phyloP scores from a whole-genome alignment of 1,284 basidiomycete genomes.

The Cyathus olla region DNA sequence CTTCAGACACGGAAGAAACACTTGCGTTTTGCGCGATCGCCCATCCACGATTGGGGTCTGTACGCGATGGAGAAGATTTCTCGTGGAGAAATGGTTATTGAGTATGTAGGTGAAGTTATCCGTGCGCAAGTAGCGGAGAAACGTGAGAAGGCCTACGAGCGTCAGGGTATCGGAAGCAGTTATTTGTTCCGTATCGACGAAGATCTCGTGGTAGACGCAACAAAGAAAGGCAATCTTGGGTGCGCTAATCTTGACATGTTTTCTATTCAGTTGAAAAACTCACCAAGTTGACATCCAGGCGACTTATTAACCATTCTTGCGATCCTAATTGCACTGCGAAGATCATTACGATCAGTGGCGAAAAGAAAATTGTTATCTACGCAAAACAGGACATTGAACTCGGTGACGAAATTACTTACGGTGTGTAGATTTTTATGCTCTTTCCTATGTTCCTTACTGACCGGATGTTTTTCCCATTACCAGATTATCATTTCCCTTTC shows the following conservation, averaged over 20 bases:
- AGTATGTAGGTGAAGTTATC: slow-evolving; percentile 98
- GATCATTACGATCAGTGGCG: slow-evolving; percentile 98
- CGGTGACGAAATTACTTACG: slow-evolving; percentile 95
- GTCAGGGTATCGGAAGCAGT: slow-evolving; percentile 94
- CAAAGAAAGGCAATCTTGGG: slow-evolving; percentile 98
- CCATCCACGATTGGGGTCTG: slow-evolving; percentile 98
- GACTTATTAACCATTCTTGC: slow-evolving; percentile 97
- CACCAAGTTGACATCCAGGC: slow-evolving; percentile 56
- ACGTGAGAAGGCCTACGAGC: slow-evolving; percentile 96
- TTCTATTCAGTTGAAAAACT: too few species aligned
- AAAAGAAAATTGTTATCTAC: slow-evolving; percentile 99
- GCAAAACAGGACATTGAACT: slow-evolving; percentile 95
- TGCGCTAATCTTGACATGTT: slow-evolving; percentile 51
- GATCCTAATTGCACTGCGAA: slow-evolving; percentile 98
- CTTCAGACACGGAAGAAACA: slow-evolving; percentile 98
- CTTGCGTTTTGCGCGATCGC: slow-evolving; percentile 93
- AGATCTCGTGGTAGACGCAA: slow-evolving; percentile 96
- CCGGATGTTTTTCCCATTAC: too few species aligned
- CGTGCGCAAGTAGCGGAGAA: slow-evolving; percentile 97
- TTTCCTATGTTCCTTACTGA: too few species aligned
- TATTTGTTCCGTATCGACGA: slow-evolving; percentile 96
- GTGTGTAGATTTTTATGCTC: slow-evolving; percentile 52
- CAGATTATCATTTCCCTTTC: slow-evolving; percentile 94
- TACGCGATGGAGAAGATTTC: slow-evolving; percentile 97
- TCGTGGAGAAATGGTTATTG: slow-evolving; percentile 98